Percentiles rank a stretch among this genome's conserved stretches.
These are phyloP conservation scores for Flaveria trinervia DNA, from an alignment of 129 eudicot genomes.

Conservation along the genomic window DNA sequence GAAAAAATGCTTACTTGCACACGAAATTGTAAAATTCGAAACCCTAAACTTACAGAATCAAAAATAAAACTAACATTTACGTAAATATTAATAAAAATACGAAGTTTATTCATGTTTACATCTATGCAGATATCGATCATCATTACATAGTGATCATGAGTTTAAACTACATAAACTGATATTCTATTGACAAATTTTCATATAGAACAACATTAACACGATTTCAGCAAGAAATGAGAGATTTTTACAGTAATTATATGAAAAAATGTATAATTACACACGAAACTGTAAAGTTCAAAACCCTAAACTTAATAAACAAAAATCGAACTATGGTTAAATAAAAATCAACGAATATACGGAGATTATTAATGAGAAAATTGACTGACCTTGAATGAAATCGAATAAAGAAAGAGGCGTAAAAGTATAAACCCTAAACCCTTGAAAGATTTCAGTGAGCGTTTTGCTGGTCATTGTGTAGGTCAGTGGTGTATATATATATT, in stretches of 20 bases:
- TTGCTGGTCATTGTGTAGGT: not conserved
- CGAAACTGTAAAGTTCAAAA: not conserved
- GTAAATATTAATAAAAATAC: not conserved
- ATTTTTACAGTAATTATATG: not conserved
- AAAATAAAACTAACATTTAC: not conserved
- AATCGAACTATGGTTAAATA: not conserved
- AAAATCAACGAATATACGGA: not conserved
- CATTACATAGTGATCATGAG: not conserved
- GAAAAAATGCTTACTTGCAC: not conserved
- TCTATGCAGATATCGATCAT: not conserved
- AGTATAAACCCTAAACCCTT: constrained; percentile 10
- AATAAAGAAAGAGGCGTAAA: not conserved
- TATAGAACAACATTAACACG: not conserved
- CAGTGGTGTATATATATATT: not conserved
- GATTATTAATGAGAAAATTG: not conserved
- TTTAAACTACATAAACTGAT: not conserved
- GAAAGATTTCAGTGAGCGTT: not conserved
- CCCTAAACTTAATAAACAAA: not conserved
- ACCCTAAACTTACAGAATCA: not conserved
- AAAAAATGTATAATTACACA: not conserved
- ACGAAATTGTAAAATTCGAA: not conserved
- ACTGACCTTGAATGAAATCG: not conserved
- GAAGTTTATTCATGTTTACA: not conserved
- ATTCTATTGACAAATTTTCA: not conserved
- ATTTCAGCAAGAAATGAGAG: not conserved